Evolutionary conservation across 1,284 basidiomycete species (phyloP).

Genomic region (Cutaneotrichosporon dermatis): DNA sequence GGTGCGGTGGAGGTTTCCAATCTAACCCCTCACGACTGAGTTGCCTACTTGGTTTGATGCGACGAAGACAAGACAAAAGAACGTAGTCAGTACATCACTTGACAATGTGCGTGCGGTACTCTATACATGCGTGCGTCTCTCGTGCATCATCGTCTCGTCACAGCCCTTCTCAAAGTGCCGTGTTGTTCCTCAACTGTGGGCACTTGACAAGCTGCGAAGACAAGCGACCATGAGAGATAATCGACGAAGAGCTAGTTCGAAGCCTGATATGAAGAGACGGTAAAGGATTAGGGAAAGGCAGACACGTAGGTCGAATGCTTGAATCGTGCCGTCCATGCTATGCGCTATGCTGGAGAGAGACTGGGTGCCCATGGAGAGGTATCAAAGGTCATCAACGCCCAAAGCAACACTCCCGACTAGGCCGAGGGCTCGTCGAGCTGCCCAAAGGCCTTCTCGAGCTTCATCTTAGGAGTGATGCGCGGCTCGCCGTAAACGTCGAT

Average conservation of each 20-base stretch:
- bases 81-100: no score
- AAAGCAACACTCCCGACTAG: background rate
- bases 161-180: no score
- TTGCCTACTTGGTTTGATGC: no score
- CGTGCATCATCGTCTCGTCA: background rate
- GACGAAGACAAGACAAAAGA: no score
- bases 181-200: no score
- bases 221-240: background rate
- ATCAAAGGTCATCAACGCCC: conserved; percentile 5
- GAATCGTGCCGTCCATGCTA: conserved; percentile 14
- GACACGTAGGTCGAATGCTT: background rate
- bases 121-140: conserved; percentile 1
- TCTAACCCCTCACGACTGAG: no score
- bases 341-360: conserved; percentile 4
- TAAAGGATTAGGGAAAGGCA: background rate
- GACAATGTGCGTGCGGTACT: background rate
- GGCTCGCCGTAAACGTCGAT: conserved; percentile 43
- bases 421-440: conserved; percentile 32
- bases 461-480: conserved; percentile 39
- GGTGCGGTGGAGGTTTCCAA: no score
- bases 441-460: conserved; percentile 38
- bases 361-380: background rate
- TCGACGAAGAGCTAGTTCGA: no score
- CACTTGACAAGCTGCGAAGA: background rate
- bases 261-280: background rate